phyloP scores from a whole-genome alignment of 495 filamentous ascomycete genomes.

The Trichoderma gamsii region DNA sequence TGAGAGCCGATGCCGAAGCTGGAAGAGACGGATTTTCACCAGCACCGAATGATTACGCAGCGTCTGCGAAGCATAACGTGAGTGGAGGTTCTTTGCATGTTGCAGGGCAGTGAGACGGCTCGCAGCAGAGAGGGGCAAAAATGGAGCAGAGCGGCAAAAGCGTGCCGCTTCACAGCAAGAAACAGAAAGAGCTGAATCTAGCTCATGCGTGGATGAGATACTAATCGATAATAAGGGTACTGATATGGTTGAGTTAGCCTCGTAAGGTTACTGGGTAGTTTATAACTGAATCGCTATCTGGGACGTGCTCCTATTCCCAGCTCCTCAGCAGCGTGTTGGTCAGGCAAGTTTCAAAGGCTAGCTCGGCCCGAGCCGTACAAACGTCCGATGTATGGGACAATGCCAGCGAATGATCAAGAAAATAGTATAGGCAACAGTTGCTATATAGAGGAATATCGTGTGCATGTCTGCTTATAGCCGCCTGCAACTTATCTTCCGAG shows the following conservation, averaged over 20 bases:
- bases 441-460: not conserved
- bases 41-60: not conserved
- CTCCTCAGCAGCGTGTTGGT: not conserved
- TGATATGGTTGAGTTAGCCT: not conserved
- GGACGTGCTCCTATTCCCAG: not conserved
- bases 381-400: not conserved
- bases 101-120: not conserved
- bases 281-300: no score
- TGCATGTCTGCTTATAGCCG: not conserved
- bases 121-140: not conserved
- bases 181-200: not conserved
- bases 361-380: slow-evolving; percentile 4
- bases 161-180: not conserved
- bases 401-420: no score
- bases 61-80: not conserved
- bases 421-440: not conserved
- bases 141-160: not conserved
- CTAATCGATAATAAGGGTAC: not conserved
- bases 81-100: not conserved
- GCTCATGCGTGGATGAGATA: not conserved
- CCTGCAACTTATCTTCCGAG: no score
- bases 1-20: not conserved
- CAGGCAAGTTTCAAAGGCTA: not conserved
- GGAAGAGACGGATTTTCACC: not conserved
- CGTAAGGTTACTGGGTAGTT: not conserved